Evolutionary conservation across 108 stramenopile genomes (phyloP).

Genomic region (Seminavis robusta): DNA sequence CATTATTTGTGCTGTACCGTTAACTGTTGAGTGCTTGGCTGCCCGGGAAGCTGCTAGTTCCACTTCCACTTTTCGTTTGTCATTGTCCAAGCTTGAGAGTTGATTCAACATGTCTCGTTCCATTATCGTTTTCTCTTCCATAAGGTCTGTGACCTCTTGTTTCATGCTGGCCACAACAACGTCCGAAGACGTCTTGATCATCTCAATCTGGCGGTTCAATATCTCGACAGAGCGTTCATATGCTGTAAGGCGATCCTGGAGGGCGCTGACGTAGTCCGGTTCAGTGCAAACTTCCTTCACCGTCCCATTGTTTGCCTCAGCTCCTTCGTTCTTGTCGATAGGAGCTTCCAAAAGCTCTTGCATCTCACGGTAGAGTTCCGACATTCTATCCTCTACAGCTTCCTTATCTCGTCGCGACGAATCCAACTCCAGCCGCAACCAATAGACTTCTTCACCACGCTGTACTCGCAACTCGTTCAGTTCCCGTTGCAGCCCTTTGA

Average conservation of each 20-base stretch:
- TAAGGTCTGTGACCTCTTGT: conserved; percentile 69
- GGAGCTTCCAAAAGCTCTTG: conserved; percentile 11
- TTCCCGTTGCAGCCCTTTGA: conserved; percentile 26
- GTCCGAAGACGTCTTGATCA: conserved; percentile 61
- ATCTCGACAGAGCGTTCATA: conserved; percentile 21
- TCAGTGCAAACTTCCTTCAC: not conserved
- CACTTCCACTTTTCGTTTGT: conserved; percentile 18
- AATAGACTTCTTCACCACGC: conserved; percentile 37
- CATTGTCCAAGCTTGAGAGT: conserved; percentile 46
- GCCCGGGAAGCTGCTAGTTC: too few relatives aligned
- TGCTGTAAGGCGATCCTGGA: not conserved
- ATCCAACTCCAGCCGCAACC: conserved; percentile 35
- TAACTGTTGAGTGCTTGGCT: conserved; percentile 8
- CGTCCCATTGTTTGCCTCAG: not conserved
- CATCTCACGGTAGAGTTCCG: conserved; percentile 31
- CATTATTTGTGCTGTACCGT: conserved; percentile 14
- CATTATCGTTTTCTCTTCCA: conserved; percentile 50
- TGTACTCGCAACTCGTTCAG: conserved; percentile 21
- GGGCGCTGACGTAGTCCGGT: too few relatives aligned
- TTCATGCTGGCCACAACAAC: conserved; percentile 63
- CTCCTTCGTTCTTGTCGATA: not conserved
- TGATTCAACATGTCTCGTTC: conserved; percentile 70
- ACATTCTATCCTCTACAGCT: conserved; percentile 37
- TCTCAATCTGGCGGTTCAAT: conserved; percentile 55
- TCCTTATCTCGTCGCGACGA: conserved; percentile 37